phyloP scores from a whole-genome alignment of 177 flowering plant genomes.

The Vitis hybrid region DNA sequence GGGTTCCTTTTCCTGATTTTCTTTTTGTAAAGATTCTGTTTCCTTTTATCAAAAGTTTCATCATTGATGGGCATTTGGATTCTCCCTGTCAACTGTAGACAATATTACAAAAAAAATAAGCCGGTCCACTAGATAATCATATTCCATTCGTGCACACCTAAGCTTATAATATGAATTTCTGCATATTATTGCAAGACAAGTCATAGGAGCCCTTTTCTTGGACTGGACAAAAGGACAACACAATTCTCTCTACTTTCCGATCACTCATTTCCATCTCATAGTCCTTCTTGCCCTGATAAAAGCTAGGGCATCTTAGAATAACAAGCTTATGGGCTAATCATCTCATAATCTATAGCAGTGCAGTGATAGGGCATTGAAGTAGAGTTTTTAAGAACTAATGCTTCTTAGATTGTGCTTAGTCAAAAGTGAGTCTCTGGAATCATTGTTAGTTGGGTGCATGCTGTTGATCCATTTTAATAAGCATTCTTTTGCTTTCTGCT shows the following conservation, averaged over 20 bases:
- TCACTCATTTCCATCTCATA: conserved; percentile 4
- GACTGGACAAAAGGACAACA: conserved; percentile 9
- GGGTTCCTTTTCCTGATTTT: background rate
- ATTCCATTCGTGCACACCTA: conserved; percentile 20
- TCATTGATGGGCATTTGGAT: conserved; percentile 11
- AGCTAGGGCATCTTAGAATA: conserved; percentile 6
- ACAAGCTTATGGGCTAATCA: conserved; percentile 7
- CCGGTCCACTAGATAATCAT: conserved; percentile 14
- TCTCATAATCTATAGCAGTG: conserved; percentile 18
- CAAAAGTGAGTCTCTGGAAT: conserved; percentile 32
- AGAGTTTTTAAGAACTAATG: conserved; percentile 2
- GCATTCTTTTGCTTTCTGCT: conserved; percentile 25
- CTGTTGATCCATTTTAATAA: conserved; percentile 15
- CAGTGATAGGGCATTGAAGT: conserved; percentile 31
- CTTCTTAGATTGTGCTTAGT: conserved; percentile 27
- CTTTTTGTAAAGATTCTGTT: background rate
- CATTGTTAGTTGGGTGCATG: conserved; percentile 25
- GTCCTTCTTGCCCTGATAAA: background rate
- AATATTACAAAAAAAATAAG: conserved; percentile 3
- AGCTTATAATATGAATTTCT: conserved; percentile 1
- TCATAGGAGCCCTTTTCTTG: conserved; percentile 11
- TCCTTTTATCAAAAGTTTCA: conserved; percentile 18
- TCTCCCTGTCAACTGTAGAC: conserved; percentile 15
- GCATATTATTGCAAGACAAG: conserved; percentile 11
- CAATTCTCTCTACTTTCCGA: conserved; percentile 11